These are phyloP conservation scores for Fusarium tuaranense DNA, from an alignment of 2,329 filamentous ascomycete genomes.

Conservation along the genomic window DNA sequence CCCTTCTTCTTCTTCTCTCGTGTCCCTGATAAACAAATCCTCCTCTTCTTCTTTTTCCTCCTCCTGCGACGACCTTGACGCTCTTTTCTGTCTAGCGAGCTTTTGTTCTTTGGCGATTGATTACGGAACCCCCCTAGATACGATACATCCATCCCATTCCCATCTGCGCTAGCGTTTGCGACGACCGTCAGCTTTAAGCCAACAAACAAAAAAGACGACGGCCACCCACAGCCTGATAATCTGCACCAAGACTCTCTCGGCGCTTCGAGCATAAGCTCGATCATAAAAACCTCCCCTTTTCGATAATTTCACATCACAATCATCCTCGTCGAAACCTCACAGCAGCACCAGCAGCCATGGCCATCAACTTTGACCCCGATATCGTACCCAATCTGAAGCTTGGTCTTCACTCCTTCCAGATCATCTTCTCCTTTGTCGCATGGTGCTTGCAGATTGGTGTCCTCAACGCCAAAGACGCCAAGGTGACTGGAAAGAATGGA, in stretches of 20 bases:
- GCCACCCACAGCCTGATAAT: constrained; percentile 10
- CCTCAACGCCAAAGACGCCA: constrained; percentile 61
- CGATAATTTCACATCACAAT: neutral
- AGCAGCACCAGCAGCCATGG: constrained; percentile 53
- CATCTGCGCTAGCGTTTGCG: constrained; percentile 26
- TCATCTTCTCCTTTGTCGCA: constrained; percentile 64
- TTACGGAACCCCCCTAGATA: constrained; percentile 16
- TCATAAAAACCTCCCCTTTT: neutral
- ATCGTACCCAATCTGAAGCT: constrained; percentile 68
- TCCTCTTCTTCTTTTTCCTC: neutral
- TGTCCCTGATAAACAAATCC: constrained; percentile 8
- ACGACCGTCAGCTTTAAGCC: constrained; percentile 32
- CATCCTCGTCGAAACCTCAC: neutral
- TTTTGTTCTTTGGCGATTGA: constrained; percentile 21
- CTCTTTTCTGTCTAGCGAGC: constrained; percentile 20
- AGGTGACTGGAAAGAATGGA: constrained; percentile 68
- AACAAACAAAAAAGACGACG: constrained; percentile 16
- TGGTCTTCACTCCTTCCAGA: constrained; percentile 67
- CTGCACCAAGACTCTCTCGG: neutral
- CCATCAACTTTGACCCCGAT: constrained; percentile 66
- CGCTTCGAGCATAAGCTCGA: neutral
- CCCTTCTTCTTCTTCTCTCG: constrained; percentile 2
- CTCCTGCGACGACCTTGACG: constrained; percentile 6
- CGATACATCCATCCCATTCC: neutral
- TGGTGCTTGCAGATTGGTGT: constrained; percentile 72